Evolutionary conservation across 2,329 filamentous ascomycete species (phyloP).

Genomic region (Piedraia hortae): DNA sequence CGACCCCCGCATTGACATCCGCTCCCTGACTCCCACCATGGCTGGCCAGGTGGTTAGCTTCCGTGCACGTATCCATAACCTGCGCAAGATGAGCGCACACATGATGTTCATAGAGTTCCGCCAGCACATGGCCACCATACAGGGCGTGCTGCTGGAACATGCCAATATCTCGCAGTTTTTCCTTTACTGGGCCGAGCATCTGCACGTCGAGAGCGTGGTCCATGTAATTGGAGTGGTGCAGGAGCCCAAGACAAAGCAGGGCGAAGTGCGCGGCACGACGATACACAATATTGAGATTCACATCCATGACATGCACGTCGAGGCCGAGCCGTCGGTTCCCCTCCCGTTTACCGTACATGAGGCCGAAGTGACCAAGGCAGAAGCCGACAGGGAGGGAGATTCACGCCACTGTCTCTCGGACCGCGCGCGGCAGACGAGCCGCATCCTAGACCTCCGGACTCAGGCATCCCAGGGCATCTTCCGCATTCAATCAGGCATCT

Average conservation of each 20-base stretch:
- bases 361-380: slow-evolving; percentile 32
- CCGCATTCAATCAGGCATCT: slow-evolving; percentile 56
- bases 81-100: slow-evolving; percentile 55
- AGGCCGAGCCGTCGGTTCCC: slow-evolving; percentile 31
- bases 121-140: slow-evolving; percentile 57
- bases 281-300: slow-evolving; percentile 52
- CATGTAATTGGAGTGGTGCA: slow-evolving; percentile 49
- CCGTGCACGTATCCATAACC: slow-evolving; percentile 46
- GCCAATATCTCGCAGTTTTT: slow-evolving; percentile 42
- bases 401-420: slow-evolving; percentile 36
- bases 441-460: slow-evolving; percentile 65
- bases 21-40: slow-evolving; percentile 23
- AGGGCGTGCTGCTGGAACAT: slow-evolving; percentile 46
- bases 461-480: slow-evolving; percentile 68
- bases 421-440: slow-evolving; percentile 46
- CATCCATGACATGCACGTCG: slow-evolving; percentile 36
- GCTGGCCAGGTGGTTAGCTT: slow-evolving; percentile 35
- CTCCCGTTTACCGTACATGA: slow-evolving; percentile 44
- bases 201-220: slow-evolving; percentile 53
- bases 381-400: slow-evolving; percentile 28
- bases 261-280: slow-evolving; percentile 46
- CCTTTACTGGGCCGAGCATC: slow-evolving; percentile 64
- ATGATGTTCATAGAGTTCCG: slow-evolving; percentile 68
- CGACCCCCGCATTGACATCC: slow-evolving; percentile 22
- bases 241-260: slow-evolving; percentile 33